Percentiles rank a stretch among this genome's conserved stretches.
phyloP scores from a whole-genome alignment of 2,329 filamentous ascomycete species.

The Penicillium sp. region DNA sequence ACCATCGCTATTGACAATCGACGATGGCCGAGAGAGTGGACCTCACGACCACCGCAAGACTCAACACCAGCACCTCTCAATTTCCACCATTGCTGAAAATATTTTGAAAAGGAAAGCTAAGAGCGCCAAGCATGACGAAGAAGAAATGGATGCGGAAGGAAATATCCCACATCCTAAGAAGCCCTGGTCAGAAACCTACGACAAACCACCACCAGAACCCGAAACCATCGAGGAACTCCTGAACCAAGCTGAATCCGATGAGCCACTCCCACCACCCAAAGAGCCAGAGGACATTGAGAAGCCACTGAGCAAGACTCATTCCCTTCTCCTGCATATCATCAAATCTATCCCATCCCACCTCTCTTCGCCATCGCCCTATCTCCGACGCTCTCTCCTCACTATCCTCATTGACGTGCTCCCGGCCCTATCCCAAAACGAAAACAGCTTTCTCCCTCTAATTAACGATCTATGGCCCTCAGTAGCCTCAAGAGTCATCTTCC shows the following conservation, averaged over 20 bases:
- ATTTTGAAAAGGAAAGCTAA: slow-evolving; percentile 37
- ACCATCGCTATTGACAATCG: slow-evolving; percentile 49
- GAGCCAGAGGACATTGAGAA: slow-evolving; percentile 58
- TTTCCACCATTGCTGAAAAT: slow-evolving; percentile 36
- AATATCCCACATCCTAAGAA: slow-evolving; percentile 31
- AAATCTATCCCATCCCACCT: slow-evolving; percentile 87
- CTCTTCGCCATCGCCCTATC: slow-evolving; percentile 75
- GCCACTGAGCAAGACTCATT: slow-evolving; percentile 73
- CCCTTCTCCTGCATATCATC: slow-evolving; percentile 78
- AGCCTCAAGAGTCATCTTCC: slow-evolving; percentile 36
- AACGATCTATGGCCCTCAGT: slow-evolving; percentile 90
- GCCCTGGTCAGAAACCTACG: slow-evolving; percentile 34
- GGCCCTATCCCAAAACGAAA: slow-evolving; percentile 72
- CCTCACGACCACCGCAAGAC: slow-evolving; percentile 30
- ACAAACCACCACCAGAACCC: slow-evolving; percentile 24
- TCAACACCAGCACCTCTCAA: slow-evolving; percentile 29
- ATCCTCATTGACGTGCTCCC: slow-evolving; percentile 73
- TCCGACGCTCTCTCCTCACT: slow-evolving; percentile 76
- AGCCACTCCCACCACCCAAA: slow-evolving; percentile 36
- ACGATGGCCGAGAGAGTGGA: slow-evolving; percentile 27
- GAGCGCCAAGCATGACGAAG: slow-evolving; percentile 22
- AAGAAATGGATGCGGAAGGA: slow-evolving; percentile 25
- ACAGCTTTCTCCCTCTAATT: slow-evolving; percentile 82
- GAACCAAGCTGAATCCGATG: slow-evolving; percentile 35
- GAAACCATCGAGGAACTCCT: slow-evolving; percentile 37